Percentiles rank a stretch among this genome's conserved stretches.
These are phyloP conservation scores for Ammopiptanthus mongolicus DNA, from an alignment of 306 rosid species.

Conservation along the genomic window DNA sequence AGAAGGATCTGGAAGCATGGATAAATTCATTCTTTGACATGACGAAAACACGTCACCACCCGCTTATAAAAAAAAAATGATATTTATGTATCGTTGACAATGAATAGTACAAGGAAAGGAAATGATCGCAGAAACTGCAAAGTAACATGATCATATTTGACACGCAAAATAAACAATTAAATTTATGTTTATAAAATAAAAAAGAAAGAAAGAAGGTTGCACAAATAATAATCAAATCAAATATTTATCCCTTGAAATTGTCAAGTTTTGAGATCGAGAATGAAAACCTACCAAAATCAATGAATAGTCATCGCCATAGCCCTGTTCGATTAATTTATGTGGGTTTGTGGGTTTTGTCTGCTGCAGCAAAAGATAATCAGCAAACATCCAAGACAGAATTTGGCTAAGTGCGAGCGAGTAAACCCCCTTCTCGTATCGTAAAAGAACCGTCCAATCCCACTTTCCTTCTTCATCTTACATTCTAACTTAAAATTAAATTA, in stretches of 20 bases:
- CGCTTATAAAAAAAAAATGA: neutral
- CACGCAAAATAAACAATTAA: conserved; percentile 9
- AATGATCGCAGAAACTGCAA: neutral
- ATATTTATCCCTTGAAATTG: too few species aligned
- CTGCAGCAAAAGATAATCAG: neutral
- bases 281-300: neutral
- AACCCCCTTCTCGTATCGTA: neutral
- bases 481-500: neutral
- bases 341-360: neutral
- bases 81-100: neutral
- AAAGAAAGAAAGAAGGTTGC: too few species aligned
- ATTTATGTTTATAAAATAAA: neutral
- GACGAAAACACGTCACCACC: neutral
- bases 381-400: neutral
- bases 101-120: neutral
- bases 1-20: conserved; percentile 32
- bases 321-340: neutral
- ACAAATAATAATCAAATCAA: neutral
- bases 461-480: neutral
- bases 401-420: neutral
- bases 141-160: conserved; percentile 1
- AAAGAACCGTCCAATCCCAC: neutral
- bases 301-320: neutral
- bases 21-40: neutral
- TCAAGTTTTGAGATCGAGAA: neutral